Evolutionary conservation across 148 eudicot species (phyloP).

Genomic region (Polygonum maritimum): DNA sequence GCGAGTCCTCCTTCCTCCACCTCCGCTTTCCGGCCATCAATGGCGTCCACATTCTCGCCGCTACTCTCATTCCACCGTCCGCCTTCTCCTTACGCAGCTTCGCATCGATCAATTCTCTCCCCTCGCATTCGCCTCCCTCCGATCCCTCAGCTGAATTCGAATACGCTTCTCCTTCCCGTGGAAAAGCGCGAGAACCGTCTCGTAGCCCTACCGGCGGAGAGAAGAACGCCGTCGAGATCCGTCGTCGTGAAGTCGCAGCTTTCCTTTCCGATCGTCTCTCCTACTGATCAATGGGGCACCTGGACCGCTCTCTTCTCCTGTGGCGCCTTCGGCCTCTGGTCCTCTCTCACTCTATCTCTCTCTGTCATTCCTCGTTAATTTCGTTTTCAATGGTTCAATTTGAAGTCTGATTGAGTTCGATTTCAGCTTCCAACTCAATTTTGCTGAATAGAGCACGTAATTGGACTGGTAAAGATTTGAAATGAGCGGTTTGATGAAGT

Average conservation of each 20-base stretch:
- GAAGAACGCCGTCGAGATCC: slow-evolving; percentile 12
- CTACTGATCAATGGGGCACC: slow-evolving; percentile 71
- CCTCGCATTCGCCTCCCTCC: not conserved
- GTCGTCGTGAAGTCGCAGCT: slow-evolving; percentile 24
- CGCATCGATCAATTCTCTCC: not conserved
- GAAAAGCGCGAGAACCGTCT: not conserved
- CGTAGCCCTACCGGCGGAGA: not conserved
- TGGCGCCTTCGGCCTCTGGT: slow-evolving; percentile 86
- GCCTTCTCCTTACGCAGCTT: not conserved
- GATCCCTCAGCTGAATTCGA: not conserved
- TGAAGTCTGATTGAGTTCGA: not conserved
- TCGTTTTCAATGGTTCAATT: not conserved
- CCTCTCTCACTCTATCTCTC: not conserved
- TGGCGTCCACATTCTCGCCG: not conserved
- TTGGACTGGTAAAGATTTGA: not conserved
- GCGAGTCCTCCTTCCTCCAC: not conserved
- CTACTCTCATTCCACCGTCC: not conserved
- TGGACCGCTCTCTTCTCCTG: slow-evolving; percentile 81
- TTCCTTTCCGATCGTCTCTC: slow-evolving; percentile 52
- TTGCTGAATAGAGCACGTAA: not conserved
- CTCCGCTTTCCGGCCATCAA: slow-evolving; percentile 4
- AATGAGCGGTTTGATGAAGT: not conserved
- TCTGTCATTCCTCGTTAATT: not conserved
- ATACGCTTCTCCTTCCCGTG: not conserved
- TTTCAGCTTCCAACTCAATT: not conserved